Evolutionary conservation across 108 stramenopile species (phyloP), one percentile per base, ranked within the genome.

Genomic region (Nitzschia sp.): DNA sequence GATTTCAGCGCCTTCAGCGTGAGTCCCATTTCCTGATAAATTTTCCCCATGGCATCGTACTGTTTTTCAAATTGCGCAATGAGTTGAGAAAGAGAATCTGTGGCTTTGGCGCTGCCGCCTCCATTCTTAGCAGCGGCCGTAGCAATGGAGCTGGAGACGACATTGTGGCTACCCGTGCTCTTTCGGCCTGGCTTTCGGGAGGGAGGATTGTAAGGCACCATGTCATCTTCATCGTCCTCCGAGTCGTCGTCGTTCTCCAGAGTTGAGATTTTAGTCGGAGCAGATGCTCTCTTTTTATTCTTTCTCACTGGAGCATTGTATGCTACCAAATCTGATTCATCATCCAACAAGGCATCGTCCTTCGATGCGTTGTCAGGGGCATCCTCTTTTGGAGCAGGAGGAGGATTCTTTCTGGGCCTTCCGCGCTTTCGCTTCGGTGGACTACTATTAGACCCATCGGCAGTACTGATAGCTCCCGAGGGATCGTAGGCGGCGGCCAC

Each of bases 31-130:
- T 68, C 53, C 8, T 59, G 24, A 30, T 75, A 75, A 26, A 32
- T 48, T 47, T 75, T 59, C 8, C 67, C 74, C 66, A 75, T 68
- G 68, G 55, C 74, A 19, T 62, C 48, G 45, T 75, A 68, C 63
- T 75, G 74, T 11, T 60, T 33, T 30, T 75, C 74, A 54, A 75
- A 75, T 28, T 61, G 42, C 13, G 66, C 49, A 27, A 75, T 46
- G 30, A 74, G 31, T 19, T 51, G 21, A 1, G 55, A 57, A 11
- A 74, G 42, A 2, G 72, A 72, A 30, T 23, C 55, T n/a, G 0
- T 57, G n/a, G n/a, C n/a, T n/a, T n/a, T n/a, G n/a, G n/a, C n/a
- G 24, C 28, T 35, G 8, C n/a, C 35, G 35, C 17, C 21, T 0
- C 32, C 53, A 13, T 21, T 3, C 6, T 9, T 15, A 53, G 49